Percentiles rank a stretch among this genome's conserved stretches.
Conservation (phyloP, 805 yeast genomes). For the Sugiyamaella boreocaroliniensis region DNA sequence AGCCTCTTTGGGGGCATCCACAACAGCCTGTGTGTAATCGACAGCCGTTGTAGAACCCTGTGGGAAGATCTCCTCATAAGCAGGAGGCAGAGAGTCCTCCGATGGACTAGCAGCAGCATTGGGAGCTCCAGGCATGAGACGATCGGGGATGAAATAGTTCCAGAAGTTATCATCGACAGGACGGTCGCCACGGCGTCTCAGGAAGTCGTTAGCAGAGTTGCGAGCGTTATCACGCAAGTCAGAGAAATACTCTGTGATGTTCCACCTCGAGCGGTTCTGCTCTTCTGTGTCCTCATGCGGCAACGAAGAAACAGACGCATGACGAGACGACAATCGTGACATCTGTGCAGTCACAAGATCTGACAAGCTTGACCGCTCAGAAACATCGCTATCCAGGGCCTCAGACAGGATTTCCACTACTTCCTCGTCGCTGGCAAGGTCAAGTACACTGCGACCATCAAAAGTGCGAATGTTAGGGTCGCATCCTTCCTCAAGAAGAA, state of each 20-base stretch:
- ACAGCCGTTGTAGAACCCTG: constrained; percentile 14
- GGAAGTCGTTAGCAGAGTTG: constrained; percentile 6
- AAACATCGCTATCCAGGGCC: background rate
- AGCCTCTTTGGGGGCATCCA: constrained; percentile 12
- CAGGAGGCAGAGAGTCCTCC: constrained; percentile 17
- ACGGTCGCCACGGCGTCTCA: background rate
- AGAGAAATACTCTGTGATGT: constrained; percentile 6
- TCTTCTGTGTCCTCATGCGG: background rate
- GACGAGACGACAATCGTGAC: constrained; percentile 5
- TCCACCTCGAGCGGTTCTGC: constrained; percentile 1
- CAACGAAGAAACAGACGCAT: background rate
- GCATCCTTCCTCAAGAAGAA: constrained; percentile 60
- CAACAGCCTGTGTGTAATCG: constrained; percentile 17
- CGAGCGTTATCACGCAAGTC: constrained; percentile 10
- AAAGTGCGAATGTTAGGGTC: constrained; percentile 45
- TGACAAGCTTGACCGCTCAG: background rate
- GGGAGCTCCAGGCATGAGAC: constrained; percentile 2
- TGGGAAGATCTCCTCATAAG: constrained; percentile 24
- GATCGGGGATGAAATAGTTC: constrained; percentile 12
- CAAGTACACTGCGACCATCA: constrained; percentile 36
- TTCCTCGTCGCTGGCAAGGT: constrained; percentile 18
- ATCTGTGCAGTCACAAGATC: background rate
- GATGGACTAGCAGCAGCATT: background rate
- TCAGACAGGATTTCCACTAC: constrained; percentile 11
- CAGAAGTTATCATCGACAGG: constrained; percentile 9